Conservation (phyloP, 331 rosid species). For the Ulmus americana region DNA sequence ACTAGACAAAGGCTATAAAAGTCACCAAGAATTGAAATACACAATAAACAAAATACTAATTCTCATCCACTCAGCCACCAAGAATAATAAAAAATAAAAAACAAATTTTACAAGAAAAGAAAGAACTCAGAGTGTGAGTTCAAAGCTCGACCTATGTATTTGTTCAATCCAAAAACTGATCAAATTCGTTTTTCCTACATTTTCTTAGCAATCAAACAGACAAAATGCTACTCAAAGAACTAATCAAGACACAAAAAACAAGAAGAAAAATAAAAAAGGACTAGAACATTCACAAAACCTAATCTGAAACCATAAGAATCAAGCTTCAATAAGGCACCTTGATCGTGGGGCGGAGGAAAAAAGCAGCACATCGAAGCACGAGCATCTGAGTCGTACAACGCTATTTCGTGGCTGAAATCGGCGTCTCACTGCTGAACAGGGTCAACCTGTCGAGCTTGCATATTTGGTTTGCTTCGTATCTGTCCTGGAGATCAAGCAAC, state of each 20-base stretch:
- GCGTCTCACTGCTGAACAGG: too few species aligned
- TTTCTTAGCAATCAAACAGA: conserved; percentile 23
- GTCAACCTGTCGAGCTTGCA: too few species aligned
- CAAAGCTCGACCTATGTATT: neutral
- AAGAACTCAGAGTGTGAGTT: neutral
- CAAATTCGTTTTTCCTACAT: neutral
- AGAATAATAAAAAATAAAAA: neutral
- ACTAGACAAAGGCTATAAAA: neutral
- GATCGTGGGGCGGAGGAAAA: too few species aligned
- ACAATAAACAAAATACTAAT: neutral
- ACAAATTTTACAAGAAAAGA: too few species aligned
- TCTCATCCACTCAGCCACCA: neutral
- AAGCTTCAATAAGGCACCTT: too few species aligned
- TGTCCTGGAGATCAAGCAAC: too few species aligned
- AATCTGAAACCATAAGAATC: neutral
- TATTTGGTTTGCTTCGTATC: too few species aligned
- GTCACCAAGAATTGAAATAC: neutral
- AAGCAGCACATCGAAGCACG: too few species aligned
- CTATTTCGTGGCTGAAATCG: too few species aligned
- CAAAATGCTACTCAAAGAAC: neutral
- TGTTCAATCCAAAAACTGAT: neutral
- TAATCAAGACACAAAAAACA: neutral
- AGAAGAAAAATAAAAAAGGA: neutral
- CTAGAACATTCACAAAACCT: neutral
- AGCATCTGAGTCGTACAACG: too few species aligned